Base-by-base conservation (phyloP, 257 asterid genomes). In the Solanum acaule region DNA sequence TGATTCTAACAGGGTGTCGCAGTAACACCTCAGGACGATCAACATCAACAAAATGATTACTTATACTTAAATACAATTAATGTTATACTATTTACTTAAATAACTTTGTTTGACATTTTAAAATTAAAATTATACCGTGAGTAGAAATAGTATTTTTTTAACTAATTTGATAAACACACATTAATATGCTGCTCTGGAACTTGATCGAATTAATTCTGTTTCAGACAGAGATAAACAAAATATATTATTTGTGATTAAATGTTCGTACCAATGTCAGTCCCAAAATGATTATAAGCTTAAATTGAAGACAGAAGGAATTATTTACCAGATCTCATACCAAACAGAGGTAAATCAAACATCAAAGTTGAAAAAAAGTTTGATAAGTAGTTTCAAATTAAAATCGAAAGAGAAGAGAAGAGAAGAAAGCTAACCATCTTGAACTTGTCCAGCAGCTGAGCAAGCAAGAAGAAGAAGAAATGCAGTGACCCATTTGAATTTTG, bases 361-460 rank as follows among this genome's bases (percentile, higher is more conserved):
- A 22, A 35, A 76, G 2, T 40, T 40, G 0, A 1, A 7, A 38
- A 77, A 1, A 40, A 35, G 77, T 33, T 33, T 31, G 15, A 10
- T 33, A n/a, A 8, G 15, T 10, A 52, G 14, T 31, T 70, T 23
- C 25, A 14, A 25, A 84, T 18, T 59, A 44, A 84, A 16, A 18
- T 9, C 23, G 44, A 37, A 42, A 88, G n/a, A n/a, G n/a, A n/a
- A 52, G 15, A 27, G 49, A 73, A 52, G 20, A 88, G 89, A 70
- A 46, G 10, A 68, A 83, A 75, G 56, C 87, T 27, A 90, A 92
- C 94, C 94, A 87, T 92, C 94, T 89, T 92, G 91, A 72, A 91
- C 87, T 22, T 88, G 90, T 25, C 87, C 89, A 20, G 89, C 82
- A 65, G 91, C 90, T 1, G 88, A 86, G 87, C 61, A 38, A 77